These are phyloP conservation scores for Clavispora carvajalis DNA, from an alignment of 805 yeast genomes.

Conservation along the genomic window DNA sequence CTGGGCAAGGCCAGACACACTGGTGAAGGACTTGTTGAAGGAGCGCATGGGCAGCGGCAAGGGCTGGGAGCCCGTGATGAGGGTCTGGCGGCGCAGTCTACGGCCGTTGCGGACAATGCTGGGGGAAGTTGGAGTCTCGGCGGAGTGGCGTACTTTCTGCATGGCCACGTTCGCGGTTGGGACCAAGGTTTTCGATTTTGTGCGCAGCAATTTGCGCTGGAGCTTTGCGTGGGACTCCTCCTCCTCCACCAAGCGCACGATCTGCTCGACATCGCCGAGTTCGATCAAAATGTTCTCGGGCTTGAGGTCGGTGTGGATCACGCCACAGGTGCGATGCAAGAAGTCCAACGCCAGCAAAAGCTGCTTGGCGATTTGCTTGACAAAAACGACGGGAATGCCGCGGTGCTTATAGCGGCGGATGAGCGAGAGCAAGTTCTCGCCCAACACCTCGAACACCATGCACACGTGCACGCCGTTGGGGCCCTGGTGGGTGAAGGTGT, in stretches of 20 bases:
- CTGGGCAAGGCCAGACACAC: conserved; percentile 30
- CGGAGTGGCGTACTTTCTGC: conserved; percentile 1
- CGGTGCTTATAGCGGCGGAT: conserved; percentile 41
- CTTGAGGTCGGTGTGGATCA: conserved; percentile 33
- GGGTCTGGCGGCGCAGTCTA: conserved; percentile 62
- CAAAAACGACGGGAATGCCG: conserved; percentile 45
- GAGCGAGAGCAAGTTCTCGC: conserved; percentile 52
- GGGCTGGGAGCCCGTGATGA: conserved; percentile 90
- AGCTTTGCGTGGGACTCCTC: conserved; percentile 47
- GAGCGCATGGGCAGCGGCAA: conserved; percentile 82
- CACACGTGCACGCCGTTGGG: conserved; percentile 63
- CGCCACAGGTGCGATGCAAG: conserved; percentile 55
- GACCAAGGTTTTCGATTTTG: conserved; percentile 7
- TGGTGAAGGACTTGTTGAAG: conserved; percentile 36
- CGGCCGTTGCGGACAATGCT: conserved; percentile 42
- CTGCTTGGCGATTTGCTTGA: conserved; percentile 54
- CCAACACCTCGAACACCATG: conserved; percentile 63
- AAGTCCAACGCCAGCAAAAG: conserved; percentile 51
- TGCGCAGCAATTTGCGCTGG: conserved; percentile 19
- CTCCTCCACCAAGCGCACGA: conserved; percentile 62
- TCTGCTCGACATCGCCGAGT: conserved; percentile 77
- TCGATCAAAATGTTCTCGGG: conserved; percentile 34
- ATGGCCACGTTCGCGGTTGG: conserved; percentile 6
- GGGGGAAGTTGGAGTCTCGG: conserved; percentile 23
- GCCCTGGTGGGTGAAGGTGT: conserved; percentile 51